Base-by-base conservation (phyloP, 1,284 basidiomycete genomes). In the Tylopilus microsporus region DNA sequence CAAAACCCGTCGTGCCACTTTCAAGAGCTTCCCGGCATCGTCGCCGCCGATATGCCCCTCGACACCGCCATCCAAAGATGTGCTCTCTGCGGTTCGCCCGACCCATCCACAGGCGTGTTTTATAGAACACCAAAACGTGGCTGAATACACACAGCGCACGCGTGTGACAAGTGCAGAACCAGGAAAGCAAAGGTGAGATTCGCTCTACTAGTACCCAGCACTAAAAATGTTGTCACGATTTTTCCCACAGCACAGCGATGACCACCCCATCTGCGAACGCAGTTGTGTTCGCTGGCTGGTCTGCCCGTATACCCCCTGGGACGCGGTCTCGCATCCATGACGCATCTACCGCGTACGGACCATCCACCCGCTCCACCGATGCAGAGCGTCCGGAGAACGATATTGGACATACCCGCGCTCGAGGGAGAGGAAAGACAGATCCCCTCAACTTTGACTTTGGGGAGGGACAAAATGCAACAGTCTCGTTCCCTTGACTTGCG, bases 101-200 rank as follows among this genome's bases (percentile, higher is more conserved):
- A 86, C 65, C 80, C 80, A 3, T 61, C 74, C 7, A 85, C 84
- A 0, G 82, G 82, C 16, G 78, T 84, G 46, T 85, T 84, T 65
- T 83, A 84, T 68, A 78, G 77, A 9, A 79, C 80, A 3, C 77
- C 81, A 2, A 83, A 86, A 63, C 82, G 34, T 16, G 16, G 0
- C 2, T 78, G 84, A 3, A 69, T 86, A 43, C 75, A 83, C 49
- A 86, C 83, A 0, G 78, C 79, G 1, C 83, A 85, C 64, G 10
- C 86, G 84, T 68, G 81, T 25, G 25, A 85, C 62, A 83, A 84
- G 64, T 85, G 84, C 66, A 75, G 84, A 86, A 86, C 25, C 25
- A 25, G 25, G 25, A 25, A 25, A 69, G 83, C 83, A 49, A 86
- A 85, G 75, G 84, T 85, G 65, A 32, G 10, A 11, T 11, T 11